phyloP scores from a whole-genome alignment of 139 green algal species.

The Coelastrella sp. region DNA sequence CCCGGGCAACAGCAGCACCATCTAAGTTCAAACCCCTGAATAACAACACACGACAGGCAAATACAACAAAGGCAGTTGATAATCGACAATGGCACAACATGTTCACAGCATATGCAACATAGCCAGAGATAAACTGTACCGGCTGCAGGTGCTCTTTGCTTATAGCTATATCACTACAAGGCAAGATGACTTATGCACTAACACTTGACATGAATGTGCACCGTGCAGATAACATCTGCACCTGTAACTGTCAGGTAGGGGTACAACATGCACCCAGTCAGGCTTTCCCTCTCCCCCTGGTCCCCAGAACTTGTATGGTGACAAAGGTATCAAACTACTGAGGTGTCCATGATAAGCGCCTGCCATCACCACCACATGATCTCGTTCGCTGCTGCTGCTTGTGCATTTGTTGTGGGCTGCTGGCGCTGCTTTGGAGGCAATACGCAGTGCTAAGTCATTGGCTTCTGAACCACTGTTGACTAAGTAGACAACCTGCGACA shows the following conservation, averaged over 20 bases:
- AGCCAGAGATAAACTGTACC: no score
- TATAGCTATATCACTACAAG: no score
- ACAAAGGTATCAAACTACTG: slow-evolving; percentile 59
- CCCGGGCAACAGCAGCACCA: slow-evolving; percentile 59
- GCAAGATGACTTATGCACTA: no score
- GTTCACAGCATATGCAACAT: no score
- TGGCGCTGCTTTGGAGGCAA: slow-evolving; percentile 57
- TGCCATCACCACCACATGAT: slow-evolving; percentile 73
- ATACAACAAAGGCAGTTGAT: no score
- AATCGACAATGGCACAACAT: no score
- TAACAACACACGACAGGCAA: neutral
- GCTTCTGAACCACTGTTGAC: slow-evolving; percentile 86
- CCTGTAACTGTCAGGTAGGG: slow-evolving; percentile 68
- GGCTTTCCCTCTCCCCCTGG: slow-evolving; percentile 55
- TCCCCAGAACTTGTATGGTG: slow-evolving; percentile 84
- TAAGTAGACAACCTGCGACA: slow-evolving; percentile 77
- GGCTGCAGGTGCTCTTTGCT: neutral
- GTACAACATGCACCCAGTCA: slow-evolving; percentile 72
- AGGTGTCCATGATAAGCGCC: slow-evolving; percentile 88
- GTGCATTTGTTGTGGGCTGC: neutral
- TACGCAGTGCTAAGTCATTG: slow-evolving; percentile 90
- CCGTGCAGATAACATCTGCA: slow-evolving; percentile 25
- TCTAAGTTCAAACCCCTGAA: slow-evolving; percentile 70
- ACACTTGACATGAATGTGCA: neutral
- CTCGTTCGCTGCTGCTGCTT: neutral